Evolutionary conservation across 2,329 filamentous ascomycete genomes (phyloP).

Genomic region (Penicillium oxalicum): DNA sequence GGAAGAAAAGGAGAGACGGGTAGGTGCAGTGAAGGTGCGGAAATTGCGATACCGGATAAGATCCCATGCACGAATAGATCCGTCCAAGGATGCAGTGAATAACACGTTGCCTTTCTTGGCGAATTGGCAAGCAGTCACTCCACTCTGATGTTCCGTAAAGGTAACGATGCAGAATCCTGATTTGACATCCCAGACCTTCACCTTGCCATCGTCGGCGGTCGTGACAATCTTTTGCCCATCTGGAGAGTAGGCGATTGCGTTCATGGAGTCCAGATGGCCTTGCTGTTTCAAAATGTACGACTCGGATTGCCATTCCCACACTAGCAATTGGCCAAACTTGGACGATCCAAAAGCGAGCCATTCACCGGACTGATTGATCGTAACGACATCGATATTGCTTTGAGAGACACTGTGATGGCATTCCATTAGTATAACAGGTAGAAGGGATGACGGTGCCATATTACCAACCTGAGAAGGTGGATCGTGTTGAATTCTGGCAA

Average conservation of each 20-base stretch:
- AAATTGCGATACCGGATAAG: conserved; percentile 94
- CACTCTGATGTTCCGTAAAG: conserved; percentile 93
- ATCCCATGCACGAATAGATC: conserved; percentile 93
- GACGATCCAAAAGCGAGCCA: conserved; percentile 97
- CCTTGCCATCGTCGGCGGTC: conserved; percentile 90
- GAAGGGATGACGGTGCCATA: neutral
- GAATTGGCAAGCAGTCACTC: conserved; percentile 88
- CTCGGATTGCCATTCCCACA: conserved; percentile 99
- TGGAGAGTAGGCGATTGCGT: conserved; percentile 84
- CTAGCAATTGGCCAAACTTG: conserved; percentile 87
- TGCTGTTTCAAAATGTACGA: conserved; percentile 98
- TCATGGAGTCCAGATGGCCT: conserved; percentile 94
- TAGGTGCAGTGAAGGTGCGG: conserved; percentile 91
- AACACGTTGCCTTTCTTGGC: conserved; percentile 91
- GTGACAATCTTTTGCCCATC: conserved; percentile 92
- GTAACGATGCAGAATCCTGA: conserved; percentile 98
- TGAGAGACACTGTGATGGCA: conserved; percentile 72
- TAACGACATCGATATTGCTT: conserved; percentile 90
- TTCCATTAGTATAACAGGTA: conserved; percentile 7
- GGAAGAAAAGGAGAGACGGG: conserved; percentile 83
- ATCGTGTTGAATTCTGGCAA: conserved; percentile 94
- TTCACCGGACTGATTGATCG: conserved; percentile 89
- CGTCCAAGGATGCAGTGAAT: conserved; percentile 91
- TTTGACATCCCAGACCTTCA: conserved; percentile 96
- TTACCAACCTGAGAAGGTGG: conserved; percentile 60